Evolutionary conservation across 73 alveolate species (phyloP), one percentile per base, ranked within the genome.

Genomic region (Vitrella brassicaformis): DNA sequence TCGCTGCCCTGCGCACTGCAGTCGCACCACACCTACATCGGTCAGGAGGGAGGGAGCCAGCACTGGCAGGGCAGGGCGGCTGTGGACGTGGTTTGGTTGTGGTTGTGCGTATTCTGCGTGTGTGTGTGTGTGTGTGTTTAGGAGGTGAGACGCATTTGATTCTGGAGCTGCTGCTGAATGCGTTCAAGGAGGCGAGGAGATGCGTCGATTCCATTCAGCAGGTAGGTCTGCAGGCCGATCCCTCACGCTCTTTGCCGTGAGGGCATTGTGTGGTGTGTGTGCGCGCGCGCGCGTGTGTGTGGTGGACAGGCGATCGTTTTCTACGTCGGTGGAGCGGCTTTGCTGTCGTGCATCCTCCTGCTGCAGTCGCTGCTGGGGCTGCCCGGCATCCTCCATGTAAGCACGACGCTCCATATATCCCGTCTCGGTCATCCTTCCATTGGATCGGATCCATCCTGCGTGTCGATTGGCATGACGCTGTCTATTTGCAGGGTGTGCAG

Each of bases 1-100:
- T 70, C 75, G 26, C 75, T 70, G 31, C 75, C 75, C 8, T 70
- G 75, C 75, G 65, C 75, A 0, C 66, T 70, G 67, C 66, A 30
- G 30, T 66, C 75, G 25, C 4, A 39, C 56, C 56, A 39, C 14
- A 14, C 14, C 56, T 39, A 39, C 56, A 8, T 39, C 22, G 56
- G 56, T 39, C 56, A 39, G 56, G 22, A 39, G 14, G 4, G 56
- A n/a, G n/a, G n/a, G n/a, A n/a, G n/a, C n/a, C n/a, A n/a, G n/a
- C n/a, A n/a, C n/a, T n/a, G n/a, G n/a, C n/a, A n/a, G n/a, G n/a
- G n/a, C n/a, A n/a, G n/a, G n/a, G n/a, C n/a, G n/a, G n/a, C n/a
- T n/a, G n/a, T n/a, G n/a, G n/a, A n/a, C n/a, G n/a, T n/a, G n/a
- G n/a, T n/a, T n/a, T n/a, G n/a, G n/a, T n/a, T n/a, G n/a, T n/a